Percentiles rank a stretch among this genome's conserved stretches.
Conservation (phyloP, 176 grass and related monocot genomes). For the Bromus sterilis region DNA sequence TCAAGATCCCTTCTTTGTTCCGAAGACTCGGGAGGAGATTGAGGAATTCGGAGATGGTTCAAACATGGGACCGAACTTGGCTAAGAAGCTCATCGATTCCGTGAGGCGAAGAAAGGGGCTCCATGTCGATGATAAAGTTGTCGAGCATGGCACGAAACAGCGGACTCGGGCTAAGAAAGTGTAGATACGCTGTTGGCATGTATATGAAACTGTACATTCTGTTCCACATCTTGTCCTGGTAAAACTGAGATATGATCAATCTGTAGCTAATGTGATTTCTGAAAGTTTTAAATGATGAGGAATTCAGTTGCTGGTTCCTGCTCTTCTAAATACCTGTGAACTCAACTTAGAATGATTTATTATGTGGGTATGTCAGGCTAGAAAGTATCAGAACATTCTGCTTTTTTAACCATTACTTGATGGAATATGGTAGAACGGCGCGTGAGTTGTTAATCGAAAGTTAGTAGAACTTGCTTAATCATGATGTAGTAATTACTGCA, state of each 20-base stretch:
- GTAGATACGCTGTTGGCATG: slow-evolving; percentile 12
- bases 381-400: neutral
- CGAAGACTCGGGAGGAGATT: slow-evolving; percentile 78
- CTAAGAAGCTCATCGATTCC: slow-evolving; percentile 80
- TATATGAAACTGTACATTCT: neutral
- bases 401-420: neutral
- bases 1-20: slow-evolving; percentile 79
- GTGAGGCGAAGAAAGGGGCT: slow-evolving; percentile 84
- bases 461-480: neutral
- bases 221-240: slow-evolving; percentile 5
- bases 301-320: neutral
- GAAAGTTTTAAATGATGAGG: neutral
- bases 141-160: slow-evolving; percentile 93
- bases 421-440: neutral
- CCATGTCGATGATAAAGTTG: slow-evolving; percentile 85
- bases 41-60: slow-evolving; percentile 92
- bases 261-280: neutral
- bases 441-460: neutral
- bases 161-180: slow-evolving; percentile 89
- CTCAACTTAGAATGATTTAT: neutral
- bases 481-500: no score
- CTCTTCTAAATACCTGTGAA: neutral
- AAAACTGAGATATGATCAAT: slow-evolving; percentile 14
- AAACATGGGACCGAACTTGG: slow-evolving; percentile 71
- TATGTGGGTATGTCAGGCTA: neutral